phyloP scores from a whole-genome alignment of 2,329 filamentous ascomycete genomes.

The Fonsecaea pugnacius region DNA sequence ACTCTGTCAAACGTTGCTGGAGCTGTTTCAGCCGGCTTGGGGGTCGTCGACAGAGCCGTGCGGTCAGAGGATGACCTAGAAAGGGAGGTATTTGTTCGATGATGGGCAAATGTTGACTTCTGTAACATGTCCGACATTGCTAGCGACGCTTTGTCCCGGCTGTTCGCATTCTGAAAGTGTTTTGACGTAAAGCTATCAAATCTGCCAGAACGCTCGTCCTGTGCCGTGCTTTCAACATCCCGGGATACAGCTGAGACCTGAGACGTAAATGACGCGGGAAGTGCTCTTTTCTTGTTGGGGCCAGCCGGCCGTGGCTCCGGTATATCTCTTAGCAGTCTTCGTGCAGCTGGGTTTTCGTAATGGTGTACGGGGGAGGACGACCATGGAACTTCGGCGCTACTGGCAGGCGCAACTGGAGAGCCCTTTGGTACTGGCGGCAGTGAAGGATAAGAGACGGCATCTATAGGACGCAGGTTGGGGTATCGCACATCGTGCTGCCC shows the following conservation, averaged over 20 bases:
- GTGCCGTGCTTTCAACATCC: not conserved
- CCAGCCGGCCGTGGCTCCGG: slow-evolving; percentile 42
- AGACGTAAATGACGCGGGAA: slow-evolving; percentile 61
- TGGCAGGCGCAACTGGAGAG: slow-evolving; percentile 45
- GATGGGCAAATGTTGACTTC: slow-evolving; percentile 21
- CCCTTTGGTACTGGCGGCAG: slow-evolving; percentile 38
- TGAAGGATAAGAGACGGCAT: slow-evolving; percentile 44
- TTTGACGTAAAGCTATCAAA: slow-evolving; percentile 19
- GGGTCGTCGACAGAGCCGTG: slow-evolving; percentile 5
- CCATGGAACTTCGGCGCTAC: slow-evolving; percentile 70
- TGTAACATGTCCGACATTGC: slow-evolving; percentile 32
- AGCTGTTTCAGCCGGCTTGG: slow-evolving; percentile 16
- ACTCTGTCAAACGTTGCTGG: slow-evolving; percentile 40
- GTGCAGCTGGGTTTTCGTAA: slow-evolving; percentile 24
- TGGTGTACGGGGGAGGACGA: slow-evolving; percentile 62
- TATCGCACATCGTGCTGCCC: slow-evolving; percentile 46
- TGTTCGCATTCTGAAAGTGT: slow-evolving; percentile 7
- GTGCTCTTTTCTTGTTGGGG: slow-evolving; percentile 63
- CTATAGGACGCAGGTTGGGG: slow-evolving; percentile 23
- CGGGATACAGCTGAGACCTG: slow-evolving; percentile 39
- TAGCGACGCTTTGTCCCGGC: slow-evolving; percentile 17
- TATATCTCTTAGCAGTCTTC: not conserved
- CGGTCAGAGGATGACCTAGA: slow-evolving; percentile 23
- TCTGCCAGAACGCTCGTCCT: not conserved
- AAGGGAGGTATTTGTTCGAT: slow-evolving; percentile 16